Percentiles rank a stretch among this genome's conserved stretches.
phyloP scores from a whole-genome alignment of 768 basidiomycete species.

The Leucosporidium scottii region DNA sequence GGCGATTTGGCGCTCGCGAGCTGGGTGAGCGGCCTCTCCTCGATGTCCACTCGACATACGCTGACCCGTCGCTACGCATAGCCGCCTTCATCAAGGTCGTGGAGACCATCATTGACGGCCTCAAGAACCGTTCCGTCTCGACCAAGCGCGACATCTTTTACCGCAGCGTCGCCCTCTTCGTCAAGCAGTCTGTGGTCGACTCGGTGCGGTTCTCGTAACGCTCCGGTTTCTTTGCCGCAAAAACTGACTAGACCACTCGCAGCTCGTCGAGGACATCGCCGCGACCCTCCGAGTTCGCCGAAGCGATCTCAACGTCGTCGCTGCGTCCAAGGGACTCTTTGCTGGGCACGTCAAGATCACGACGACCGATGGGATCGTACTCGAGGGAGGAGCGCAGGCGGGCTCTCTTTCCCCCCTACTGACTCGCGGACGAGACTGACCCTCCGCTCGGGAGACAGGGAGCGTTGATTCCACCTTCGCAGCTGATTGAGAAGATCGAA shows the following conservation, averaged over 20 bases:
- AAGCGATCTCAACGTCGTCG: slow-evolving; percentile 75
- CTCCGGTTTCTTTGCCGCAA: too few species aligned
- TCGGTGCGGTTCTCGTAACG: slow-evolving; percentile 50
- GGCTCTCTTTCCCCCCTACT: not conserved
- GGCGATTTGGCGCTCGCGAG: slow-evolving; percentile 7
- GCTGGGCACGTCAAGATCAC: slow-evolving; percentile 59
- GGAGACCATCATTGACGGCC: slow-evolving; percentile 63
- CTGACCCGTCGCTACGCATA: slow-evolving; percentile 36
- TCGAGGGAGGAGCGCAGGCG: not conserved
- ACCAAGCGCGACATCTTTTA: slow-evolving; percentile 89
- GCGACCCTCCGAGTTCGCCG: slow-evolving; percentile 69
- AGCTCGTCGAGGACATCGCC: slow-evolving; percentile 80
- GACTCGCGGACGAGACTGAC: not conserved
- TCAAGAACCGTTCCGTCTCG: slow-evolving; percentile 51
- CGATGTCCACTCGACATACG: not conserved
- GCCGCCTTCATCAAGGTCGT: slow-evolving; percentile 64
- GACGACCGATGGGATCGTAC: slow-evolving; percentile 22
- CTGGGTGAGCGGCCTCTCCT: slow-evolving; percentile 4
- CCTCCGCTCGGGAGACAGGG: slow-evolving; percentile 49
- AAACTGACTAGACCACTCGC: too few species aligned
- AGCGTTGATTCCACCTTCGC: slow-evolving; percentile 66
- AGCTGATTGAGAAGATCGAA: slow-evolving; percentile 61
- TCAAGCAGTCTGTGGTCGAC: slow-evolving; percentile 69
- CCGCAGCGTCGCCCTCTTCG: slow-evolving; percentile 71
- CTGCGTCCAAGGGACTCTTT: slow-evolving; percentile 80